Conservation (phyloP, 2,329 filamentous ascomycete species). For the Shiraia bambusicola region DNA sequence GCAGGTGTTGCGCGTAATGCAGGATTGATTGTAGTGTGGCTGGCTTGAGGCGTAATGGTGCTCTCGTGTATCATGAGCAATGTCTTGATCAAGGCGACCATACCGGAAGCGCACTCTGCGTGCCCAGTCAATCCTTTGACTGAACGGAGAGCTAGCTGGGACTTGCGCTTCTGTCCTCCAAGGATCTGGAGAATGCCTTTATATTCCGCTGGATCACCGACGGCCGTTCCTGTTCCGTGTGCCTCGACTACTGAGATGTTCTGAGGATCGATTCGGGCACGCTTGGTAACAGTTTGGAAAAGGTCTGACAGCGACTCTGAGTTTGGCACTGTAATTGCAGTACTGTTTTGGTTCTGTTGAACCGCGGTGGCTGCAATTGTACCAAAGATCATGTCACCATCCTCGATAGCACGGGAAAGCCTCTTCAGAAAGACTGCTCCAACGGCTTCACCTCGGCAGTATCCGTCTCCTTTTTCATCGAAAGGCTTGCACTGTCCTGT, state of each 20-base stretch:
- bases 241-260: conserved; percentile 19
- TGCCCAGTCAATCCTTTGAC: conserved; percentile 40
- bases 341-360: conserved; percentile 32
- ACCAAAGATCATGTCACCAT: conserved; percentile 31
- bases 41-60: conserved; percentile 19
- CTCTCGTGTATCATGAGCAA: conserved; percentile 30
- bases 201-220: conserved; percentile 27
- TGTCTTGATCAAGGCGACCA: conserved; percentile 33
- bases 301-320: conserved; percentile 15
- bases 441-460: conserved; percentile 37
- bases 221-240: conserved; percentile 37
- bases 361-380: conserved; percentile 31
- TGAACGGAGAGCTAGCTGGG: conserved; percentile 23
- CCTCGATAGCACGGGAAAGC: conserved; percentile 28
- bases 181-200: conserved; percentile 13
- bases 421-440: conserved; percentile 33
- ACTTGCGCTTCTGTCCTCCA: conserved; percentile 6
- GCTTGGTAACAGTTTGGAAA: conserved; percentile 5
- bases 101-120: conserved; percentile 35
- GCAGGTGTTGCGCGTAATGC: no score
- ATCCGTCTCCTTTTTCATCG: conserved; percentile 31
- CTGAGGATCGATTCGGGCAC: conserved; percentile 1
- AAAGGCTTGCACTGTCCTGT: conserved; percentile 28
- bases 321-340: conserved; percentile 29
- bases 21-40: conserved; percentile 23